A percentile compares a stretch with the other conserved stretches of the same genome.
phyloP scores from a whole-genome alignment of 305 asterid species.

The Andrographis paniculata region DNA sequence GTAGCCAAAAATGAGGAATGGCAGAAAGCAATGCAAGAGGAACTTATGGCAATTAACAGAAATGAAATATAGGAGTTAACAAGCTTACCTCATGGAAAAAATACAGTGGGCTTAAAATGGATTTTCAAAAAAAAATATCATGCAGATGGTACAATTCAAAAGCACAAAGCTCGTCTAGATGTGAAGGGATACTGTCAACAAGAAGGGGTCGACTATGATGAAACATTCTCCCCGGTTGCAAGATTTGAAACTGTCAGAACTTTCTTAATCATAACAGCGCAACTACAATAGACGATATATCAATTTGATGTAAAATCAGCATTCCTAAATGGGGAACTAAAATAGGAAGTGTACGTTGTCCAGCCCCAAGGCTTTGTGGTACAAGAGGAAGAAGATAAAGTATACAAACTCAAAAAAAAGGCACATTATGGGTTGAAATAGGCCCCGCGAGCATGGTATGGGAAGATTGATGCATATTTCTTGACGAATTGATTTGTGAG shows the following conservation, averaged over 20 bases:
- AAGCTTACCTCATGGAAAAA: no score
- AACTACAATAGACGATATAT: not conserved
- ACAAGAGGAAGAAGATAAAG: constrained; percentile 1
- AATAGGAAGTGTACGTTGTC: not conserved
- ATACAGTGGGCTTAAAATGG: no score
- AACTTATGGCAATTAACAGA: no score
- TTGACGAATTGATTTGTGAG: not conserved
- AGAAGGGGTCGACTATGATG: not conserved
- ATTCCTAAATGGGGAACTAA: not conserved
- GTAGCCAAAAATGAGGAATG: no score
- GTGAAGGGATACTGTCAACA: constrained; percentile 3
- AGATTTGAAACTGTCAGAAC: not conserved
- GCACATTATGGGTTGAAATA: not conserved
- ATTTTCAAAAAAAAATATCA: not conserved
- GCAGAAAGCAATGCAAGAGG: no score
- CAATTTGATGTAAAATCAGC: constrained; percentile 1
- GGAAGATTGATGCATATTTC: not conserved
- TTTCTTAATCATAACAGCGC: not conserved
- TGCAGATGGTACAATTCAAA: not conserved
- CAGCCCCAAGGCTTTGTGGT: constrained; percentile 2
- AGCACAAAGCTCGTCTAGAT: not conserved
- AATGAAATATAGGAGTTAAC: no score
- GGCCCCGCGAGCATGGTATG: constrained; percentile 5
- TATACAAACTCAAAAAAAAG: not conserved
- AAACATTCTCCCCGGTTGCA: not conserved